Conservation (phyloP, 1,139 yeast genomes). For the Pichia terricola region DNA sequence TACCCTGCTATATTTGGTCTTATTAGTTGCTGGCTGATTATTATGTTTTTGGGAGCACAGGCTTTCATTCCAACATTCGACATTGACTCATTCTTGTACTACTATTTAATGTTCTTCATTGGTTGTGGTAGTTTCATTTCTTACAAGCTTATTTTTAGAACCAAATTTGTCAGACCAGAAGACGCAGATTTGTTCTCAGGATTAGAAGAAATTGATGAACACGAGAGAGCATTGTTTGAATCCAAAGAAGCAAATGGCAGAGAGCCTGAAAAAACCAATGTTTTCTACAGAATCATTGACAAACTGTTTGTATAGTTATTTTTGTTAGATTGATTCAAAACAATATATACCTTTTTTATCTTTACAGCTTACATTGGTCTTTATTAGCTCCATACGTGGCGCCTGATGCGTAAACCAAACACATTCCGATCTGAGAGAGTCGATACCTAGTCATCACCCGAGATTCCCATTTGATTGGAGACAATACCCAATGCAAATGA, state of each 20-base stretch:
- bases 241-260: not conserved
- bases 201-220: slow-evolving; percentile 20
- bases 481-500: no score
- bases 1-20: slow-evolving; percentile 33
- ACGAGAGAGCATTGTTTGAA: slow-evolving; percentile 11
- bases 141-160: slow-evolving; percentile 36
- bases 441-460: no score
- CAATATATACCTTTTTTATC: no score
- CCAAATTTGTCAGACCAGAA: slow-evolving; percentile 32
- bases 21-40: slow-evolving; percentile 21
- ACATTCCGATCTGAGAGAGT: no score
- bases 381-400: no score
- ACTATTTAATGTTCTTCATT: slow-evolving; percentile 35
- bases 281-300: not conserved
- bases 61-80: slow-evolving; percentile 36
- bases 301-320: not conserved
- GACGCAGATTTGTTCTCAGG: slow-evolving; percentile 37
- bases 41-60: slow-evolving; percentile 34
- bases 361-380: no score
- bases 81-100: slow-evolving; percentile 33
- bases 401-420: no score
- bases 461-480: no score
- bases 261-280: not conserved
- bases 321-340: no score
- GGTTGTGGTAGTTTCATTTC: slow-evolving; percentile 26